Conservation (phyloP, 2,329 filamentous ascomycete genomes). For the Alternaria viburni region DNA sequence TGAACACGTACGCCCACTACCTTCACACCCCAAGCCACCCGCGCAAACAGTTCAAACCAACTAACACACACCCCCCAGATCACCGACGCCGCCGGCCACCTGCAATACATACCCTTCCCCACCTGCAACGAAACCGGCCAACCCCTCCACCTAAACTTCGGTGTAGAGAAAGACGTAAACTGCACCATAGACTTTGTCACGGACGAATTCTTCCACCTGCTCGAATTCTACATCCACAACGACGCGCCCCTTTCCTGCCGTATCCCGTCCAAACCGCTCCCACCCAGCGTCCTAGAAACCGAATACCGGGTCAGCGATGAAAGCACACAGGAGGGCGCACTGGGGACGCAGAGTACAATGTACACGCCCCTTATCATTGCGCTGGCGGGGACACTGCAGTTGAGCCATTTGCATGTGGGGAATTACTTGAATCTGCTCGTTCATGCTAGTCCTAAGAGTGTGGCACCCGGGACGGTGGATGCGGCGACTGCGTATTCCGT, state of each 20-base stretch:
- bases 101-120: slow-evolving; percentile 92
- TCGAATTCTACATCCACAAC: slow-evolving; percentile 97
- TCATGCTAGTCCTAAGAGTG: slow-evolving; percentile 65
- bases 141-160: slow-evolving; percentile 86
- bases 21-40: neutral
- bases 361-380: slow-evolving; percentile 89
- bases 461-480: slow-evolving; percentile 76
- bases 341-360: slow-evolving; percentile 41
- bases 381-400: slow-evolving; percentile 84
- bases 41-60: neutral
- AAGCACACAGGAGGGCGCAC: slow-evolving; percentile 45
- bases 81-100: slow-evolving; percentile 77
- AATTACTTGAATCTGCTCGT: slow-evolving; percentile 89
- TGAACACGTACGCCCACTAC: slow-evolving; percentile 66
- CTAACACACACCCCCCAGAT: slow-evolving; percentile 53
- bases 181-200: slow-evolving; percentile 80
- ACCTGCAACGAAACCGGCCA: slow-evolving; percentile 85
- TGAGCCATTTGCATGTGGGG: slow-evolving; percentile 83
- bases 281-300: slow-evolving; percentile 43
- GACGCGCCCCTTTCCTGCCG: slow-evolving; percentile 93
- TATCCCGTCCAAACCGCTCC: slow-evolving; percentile 76
- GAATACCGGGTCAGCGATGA: slow-evolving; percentile 47
- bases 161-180: slow-evolving; percentile 78
- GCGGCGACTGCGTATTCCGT: slow-evolving; percentile 88
- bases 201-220: slow-evolving; percentile 82